Evolutionary conservation across 2,329 filamentous ascomycete species (phyloP), one percentile per base, ranked within the genome.

Genomic region (Aspergillus alliaceus): DNA sequence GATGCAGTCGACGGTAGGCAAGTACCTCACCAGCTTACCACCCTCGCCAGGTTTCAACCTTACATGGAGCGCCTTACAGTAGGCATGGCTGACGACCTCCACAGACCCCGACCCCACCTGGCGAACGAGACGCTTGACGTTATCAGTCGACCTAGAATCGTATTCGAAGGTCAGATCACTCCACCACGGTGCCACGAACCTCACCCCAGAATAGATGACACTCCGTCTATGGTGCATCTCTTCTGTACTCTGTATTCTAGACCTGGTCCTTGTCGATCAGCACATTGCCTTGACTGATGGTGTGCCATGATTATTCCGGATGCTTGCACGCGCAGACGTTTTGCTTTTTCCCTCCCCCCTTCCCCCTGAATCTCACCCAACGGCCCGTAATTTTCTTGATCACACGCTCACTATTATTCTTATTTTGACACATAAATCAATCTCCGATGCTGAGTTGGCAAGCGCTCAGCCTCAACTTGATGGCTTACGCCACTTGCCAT

Each of bases 321-420:
- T 22, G 22, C 31, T 42, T 42, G 31, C 51, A 44, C 29, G 40
- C 40, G 31, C 18, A 25, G 44, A 32, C 14, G 27, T 32, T 48
- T 48, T 48, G 44, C 44, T 48, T 48, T 47, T 51, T 14, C 5
- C n/a, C 29, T 39, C 34, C 12, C 18, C 47, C 44, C 24, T 44
- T 50, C 35, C 54, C 55, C 51, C 61, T 63, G 51, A 25, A 60
- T 56, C 56, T 54, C 58, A 59, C 59, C 58, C 48, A 39, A 57
- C 64, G 64, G 64, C 58, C 64, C 64, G 65, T 58, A 68, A 62
- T 58, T 64, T 64, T 66, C 57, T 37, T 60, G 67, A 65, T 73
- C 70, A 73, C 69, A 72, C 69, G 70, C 68, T 70, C 66, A 70
- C 58, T 32, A 42, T 18, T 34, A 61, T 52, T 47, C 60, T 60